Percentiles rank a stretch among this genome's conserved stretches.
phyloP scores from a whole-genome alignment of 129 eudicot genomes.

The Centrapalus pauciflorus region DNA sequence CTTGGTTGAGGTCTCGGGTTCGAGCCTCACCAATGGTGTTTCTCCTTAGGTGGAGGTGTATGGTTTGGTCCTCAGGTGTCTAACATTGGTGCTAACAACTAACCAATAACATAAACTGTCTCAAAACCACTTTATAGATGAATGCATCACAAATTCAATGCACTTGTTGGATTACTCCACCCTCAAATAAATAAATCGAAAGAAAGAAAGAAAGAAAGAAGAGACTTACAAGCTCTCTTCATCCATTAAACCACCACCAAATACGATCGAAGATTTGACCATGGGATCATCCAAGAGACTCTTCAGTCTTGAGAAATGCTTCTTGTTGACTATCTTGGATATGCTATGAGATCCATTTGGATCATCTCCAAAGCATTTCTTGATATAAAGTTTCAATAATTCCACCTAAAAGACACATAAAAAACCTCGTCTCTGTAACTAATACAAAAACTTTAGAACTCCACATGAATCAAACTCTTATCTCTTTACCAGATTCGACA shows the following conservation, averaged over 20 bases:
- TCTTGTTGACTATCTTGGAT: constrained; percentile 59
- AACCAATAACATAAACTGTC: no score
- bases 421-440: neutral
- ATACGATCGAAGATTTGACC: constrained; percentile 48
- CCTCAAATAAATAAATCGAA: neutral
- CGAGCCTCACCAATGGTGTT: no score
- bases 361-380: constrained; percentile 58
- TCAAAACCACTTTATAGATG: neutral
- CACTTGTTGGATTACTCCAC: no score
- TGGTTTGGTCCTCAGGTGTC: no score
- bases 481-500: constrained; percentile 45
- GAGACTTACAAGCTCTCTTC: constrained; percentile 66
- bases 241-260: constrained; percentile 76
- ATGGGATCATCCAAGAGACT: constrained; percentile 54
- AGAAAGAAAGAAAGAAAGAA: no score
- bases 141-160: neutral
- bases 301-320: constrained; percentile 50
- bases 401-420: constrained; percentile 42
- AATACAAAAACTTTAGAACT: neutral
- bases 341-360: constrained; percentile 35
- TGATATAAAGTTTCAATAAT: constrained; percentile 23
- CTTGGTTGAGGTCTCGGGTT: no score
- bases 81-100: no score
- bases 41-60: no score
- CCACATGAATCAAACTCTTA: neutral